A percentile compares a stretch with the other conserved stretches of the same genome.
phyloP scores from a whole-genome alignment of 2,329 filamentous ascomycete species.

The Metarhizium sp. region DNA sequence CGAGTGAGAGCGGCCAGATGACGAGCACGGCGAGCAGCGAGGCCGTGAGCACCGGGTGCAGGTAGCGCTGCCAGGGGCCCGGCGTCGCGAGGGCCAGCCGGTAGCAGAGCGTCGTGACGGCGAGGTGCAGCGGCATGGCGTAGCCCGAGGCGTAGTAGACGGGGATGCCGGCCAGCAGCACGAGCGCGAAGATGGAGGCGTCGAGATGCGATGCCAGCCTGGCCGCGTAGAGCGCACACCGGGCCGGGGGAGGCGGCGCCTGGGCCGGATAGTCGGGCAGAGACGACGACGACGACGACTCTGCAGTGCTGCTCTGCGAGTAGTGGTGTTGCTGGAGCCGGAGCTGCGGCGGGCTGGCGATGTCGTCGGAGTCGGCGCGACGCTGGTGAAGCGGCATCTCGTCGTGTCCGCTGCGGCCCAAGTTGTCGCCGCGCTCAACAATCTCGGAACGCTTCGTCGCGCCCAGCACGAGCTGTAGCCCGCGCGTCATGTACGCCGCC shows the following conservation, averaged over 20 bases:
- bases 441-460: too few species aligned
- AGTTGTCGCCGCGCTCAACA: too few species aligned
- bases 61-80: conserved; percentile 35
- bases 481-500: too few species aligned
- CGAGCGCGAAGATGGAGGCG: neutral
- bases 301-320: too few species aligned
- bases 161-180: neutral
- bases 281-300: neutral
- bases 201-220: neutral
- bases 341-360: too few species aligned
- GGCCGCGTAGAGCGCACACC: neutral
- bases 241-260: neutral
- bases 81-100: conserved; percentile 40
- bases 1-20: too few species aligned
- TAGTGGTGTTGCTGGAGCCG: too few species aligned
- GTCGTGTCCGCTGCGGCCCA: too few species aligned
- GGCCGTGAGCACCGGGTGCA: conserved; percentile 47
- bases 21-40: conserved; percentile 17
- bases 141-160: too few species aligned
- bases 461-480: too few species aligned
- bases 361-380: too few species aligned
- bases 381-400: too few species aligned
- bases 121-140: conserved; percentile 22
- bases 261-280: neutral
- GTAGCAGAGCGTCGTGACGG: conserved; percentile 42